These are phyloP conservation scores for Phaffia rhodozyma DNA, from an alignment of 1,284 basidiomycete genomes.

Conservation along the genomic window DNA sequence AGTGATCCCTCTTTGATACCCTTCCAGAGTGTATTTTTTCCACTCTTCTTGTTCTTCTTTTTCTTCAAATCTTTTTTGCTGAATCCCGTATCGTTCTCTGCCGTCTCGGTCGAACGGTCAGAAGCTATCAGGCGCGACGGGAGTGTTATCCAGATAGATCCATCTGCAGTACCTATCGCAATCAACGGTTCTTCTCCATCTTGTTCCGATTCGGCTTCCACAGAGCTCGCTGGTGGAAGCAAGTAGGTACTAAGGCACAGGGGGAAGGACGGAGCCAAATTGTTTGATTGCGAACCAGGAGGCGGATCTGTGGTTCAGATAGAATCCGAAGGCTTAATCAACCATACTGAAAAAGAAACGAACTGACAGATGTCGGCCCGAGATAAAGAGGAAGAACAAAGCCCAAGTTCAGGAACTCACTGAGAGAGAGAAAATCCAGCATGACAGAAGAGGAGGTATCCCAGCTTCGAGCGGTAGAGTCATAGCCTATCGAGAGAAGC, in stretches of 20 bases:
- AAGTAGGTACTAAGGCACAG: background rate
- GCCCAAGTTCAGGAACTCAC: background rate
- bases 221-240: background rate
- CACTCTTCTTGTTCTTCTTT: background rate
- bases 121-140: background rate
- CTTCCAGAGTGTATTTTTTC: background rate
- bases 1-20: constrained; percentile 1
- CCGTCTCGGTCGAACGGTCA: no score
- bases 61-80: constrained; percentile 8
- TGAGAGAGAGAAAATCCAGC: constrained; percentile 1
- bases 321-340: background rate
- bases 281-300: background rate
- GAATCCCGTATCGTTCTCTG: background rate
- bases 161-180: constrained; percentile 16
- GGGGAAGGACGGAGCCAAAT: constrained; percentile 16
- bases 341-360: background rate
- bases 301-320: background rate
- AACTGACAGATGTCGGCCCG: background rate
- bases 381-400: background rate
- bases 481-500: constrained; percentile 10
- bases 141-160: constrained; percentile 8
- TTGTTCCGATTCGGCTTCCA: no score
- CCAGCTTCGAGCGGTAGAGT: constrained; percentile 4
- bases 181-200: background rate
- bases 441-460: background rate